A percentile compares a stretch with the other conserved stretches of the same genome.
Evolutionary conservation across 768 basidiomycete genomes (phyloP).

Genomic region (Suillus occidentalis): DNA sequence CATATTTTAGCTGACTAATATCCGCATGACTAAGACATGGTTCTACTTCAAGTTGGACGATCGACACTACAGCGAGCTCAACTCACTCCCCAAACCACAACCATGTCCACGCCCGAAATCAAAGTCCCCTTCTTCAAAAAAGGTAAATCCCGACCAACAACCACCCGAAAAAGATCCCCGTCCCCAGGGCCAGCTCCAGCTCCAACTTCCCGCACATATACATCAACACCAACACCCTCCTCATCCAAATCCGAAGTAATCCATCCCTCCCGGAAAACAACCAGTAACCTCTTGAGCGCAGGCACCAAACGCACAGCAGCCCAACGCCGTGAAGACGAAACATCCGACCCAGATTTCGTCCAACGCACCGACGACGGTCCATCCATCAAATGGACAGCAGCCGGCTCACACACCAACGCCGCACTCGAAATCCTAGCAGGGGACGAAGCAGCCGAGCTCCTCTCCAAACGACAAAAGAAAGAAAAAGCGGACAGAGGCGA

Average conservation of each 20-base stretch:
- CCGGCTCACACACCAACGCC: slow-evolving; percentile 71
- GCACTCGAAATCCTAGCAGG: slow-evolving; percentile 79
- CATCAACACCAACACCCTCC: slow-evolving; percentile 13
- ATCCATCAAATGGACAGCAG: slow-evolving; percentile 76
- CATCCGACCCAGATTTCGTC: slow-evolving; percentile 58
- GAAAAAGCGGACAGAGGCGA: slow-evolving; percentile 51
- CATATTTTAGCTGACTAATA: not conserved
- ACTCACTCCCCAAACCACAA: not conserved
- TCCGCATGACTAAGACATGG: slow-evolving; percentile 11
- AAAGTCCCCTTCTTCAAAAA: slow-evolving; percentile 90
- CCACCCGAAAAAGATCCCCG: slow-evolving; percentile 70
- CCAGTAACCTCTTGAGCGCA: slow-evolving; percentile 72
- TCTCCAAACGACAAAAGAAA: slow-evolving; percentile 66
- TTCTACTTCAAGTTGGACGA: too few species aligned
- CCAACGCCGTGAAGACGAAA: slow-evolving; percentile 47
- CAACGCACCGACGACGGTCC: slow-evolving; percentile 45
- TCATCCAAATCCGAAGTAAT: slow-evolving; percentile 70
- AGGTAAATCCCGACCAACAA: slow-evolving; percentile 75
- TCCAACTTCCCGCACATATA: slow-evolving; percentile 8
- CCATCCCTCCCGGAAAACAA: slow-evolving; percentile 67
- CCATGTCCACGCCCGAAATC: slow-evolving; percentile 36
- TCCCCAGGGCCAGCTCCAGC: slow-evolving; percentile 36
- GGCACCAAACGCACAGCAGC: slow-evolving; percentile 66
- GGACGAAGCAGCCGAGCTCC: slow-evolving; percentile 75
- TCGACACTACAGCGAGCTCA: too few species aligned